Base-by-base conservation (phyloP, 1,139 yeast genomes). In the Sugiyamaella xylanicola region DNA sequence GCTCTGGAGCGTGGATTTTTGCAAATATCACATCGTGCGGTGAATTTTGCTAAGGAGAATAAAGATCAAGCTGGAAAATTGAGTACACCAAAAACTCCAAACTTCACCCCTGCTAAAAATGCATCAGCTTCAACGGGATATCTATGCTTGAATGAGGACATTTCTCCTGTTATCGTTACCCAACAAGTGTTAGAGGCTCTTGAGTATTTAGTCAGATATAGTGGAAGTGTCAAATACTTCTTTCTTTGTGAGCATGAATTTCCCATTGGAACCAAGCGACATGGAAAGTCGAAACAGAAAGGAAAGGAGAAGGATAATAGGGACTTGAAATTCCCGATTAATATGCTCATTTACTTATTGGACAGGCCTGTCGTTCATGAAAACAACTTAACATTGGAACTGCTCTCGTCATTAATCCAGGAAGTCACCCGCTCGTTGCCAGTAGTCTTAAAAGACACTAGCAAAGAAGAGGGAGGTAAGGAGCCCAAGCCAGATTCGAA, bases 211-310 rank as follows among this genome's bases (percentile, higher is more conserved):
- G 77, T 91, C 51, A 90, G 87, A 56, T 77, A 84, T 48, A 88
- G 86, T 61, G 78, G 80, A 17, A 88, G 85, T 61, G 77, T 88
- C 66, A 80, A 95, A 58, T 84, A 85, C 65, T 91, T 85, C 66
- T 85, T 92, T 66, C 75, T 92, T 57, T 83, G 87, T 4, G 96
- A 90, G 62, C 96, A 90, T 67, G 97, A 91, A 40, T 79, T 78
- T 51, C 75, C 83, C 29, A 74, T 81, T 55, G 68, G 82, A 19
- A 66, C 77, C 52, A 83, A 79, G 63, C 80, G 80, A 56, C 60
- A 70, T 46, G 64, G 65, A 17, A 70, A 68, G 50, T 51, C 59
- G 51, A 46, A 51, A 42, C n/a, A 29, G 19, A 47, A 76, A 61
- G 61, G 68, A 39, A 76, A 73, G 60, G 70, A 68, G 39, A 72